Conservation (phyloP, 2,329 filamentous ascomycete genomes). For the Aureobasidium musti region DNA sequence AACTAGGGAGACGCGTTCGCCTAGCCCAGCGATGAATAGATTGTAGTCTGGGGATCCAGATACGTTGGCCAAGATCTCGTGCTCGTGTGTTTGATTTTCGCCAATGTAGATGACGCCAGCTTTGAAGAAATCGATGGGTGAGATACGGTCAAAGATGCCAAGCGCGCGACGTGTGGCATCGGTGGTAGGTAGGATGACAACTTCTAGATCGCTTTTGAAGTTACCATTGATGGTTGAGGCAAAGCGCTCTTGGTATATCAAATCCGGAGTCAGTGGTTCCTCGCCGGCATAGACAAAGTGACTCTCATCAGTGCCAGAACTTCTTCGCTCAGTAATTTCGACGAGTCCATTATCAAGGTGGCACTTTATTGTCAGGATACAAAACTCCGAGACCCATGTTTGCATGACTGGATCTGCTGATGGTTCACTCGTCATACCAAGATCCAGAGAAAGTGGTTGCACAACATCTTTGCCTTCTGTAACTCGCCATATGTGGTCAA, state of each 20-base stretch:
- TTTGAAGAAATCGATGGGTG: slow-evolving; percentile 92
- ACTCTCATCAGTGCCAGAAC: slow-evolving; percentile 31
- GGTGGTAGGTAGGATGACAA: slow-evolving; percentile 17
- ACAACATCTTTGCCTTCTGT: slow-evolving; percentile 45
- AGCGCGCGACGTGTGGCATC: slow-evolving; percentile 66
- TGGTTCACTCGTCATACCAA: background rate
- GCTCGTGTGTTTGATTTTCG: slow-evolving; percentile 78
- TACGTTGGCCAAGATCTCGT: slow-evolving; percentile 82
- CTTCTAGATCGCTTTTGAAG: slow-evolving; percentile 25
- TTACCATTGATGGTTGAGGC: slow-evolving; percentile 26
- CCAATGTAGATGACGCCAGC: slow-evolving; percentile 93
- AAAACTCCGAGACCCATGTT: slow-evolving; percentile 30
- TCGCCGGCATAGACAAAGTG: slow-evolving; percentile 22
- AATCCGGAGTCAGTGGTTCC: slow-evolving; percentile 56
- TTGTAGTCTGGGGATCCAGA: slow-evolving; percentile 86
- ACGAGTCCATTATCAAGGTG: slow-evolving; percentile 14
- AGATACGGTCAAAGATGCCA: slow-evolving; percentile 77
- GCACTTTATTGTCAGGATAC: slow-evolving; percentile 30
- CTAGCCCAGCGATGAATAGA: slow-evolving; percentile 78
- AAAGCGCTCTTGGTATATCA: slow-evolving; percentile 50
- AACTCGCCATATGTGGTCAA: slow-evolving; percentile 92
- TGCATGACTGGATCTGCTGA: slow-evolving; percentile 18
- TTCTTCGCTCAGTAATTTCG: slow-evolving; percentile 30
- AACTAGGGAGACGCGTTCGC: slow-evolving; percentile 76
- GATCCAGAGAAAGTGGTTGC: slow-evolving; percentile 2